These are phyloP conservation scores for Apiospora phragmitis DNA, from an alignment of 2,329 filamentous ascomycete species.

Conservation along the genomic window DNA sequence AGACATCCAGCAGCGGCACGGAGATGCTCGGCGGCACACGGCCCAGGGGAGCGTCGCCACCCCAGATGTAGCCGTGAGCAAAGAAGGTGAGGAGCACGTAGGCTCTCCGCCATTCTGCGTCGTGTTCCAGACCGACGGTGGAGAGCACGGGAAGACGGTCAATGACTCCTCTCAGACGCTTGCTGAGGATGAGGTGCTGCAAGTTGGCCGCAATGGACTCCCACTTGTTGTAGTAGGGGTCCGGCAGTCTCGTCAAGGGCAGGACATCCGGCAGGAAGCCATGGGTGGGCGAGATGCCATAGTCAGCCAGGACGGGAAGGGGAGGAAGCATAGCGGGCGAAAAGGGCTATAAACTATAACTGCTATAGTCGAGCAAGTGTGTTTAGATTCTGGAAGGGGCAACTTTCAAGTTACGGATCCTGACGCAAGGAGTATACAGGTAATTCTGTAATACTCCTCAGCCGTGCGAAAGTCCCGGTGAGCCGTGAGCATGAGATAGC, in stretches of 20 bases:
- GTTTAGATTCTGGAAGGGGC: conserved; percentile 15
- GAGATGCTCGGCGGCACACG: conserved; percentile 79
- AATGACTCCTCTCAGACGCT: conserved; percentile 76
- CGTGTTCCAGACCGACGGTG: conserved; percentile 76
- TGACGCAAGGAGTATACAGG: conserved; percentile 68
- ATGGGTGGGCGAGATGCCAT: conserved; percentile 74
- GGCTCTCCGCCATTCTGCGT: conserved; percentile 85
- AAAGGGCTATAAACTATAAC: conserved; percentile 1
- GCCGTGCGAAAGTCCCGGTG: conserved; percentile 48
- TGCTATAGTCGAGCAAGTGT: neutral
- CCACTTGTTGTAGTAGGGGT: conserved; percentile 95
- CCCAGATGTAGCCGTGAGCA: conserved; percentile 90
- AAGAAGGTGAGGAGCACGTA: conserved; percentile 70
- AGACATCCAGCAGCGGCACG: conserved; percentile 77
- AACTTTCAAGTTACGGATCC: conserved; percentile 37
- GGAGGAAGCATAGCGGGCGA: conserved; percentile 53
- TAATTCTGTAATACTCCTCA: conserved; percentile 62
- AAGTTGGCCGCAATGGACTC: conserved; percentile 84
- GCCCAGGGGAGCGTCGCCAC: conserved; percentile 79
- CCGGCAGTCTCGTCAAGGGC: conserved; percentile 77
- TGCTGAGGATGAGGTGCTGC: conserved; percentile 82
- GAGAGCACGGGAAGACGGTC: conserved; percentile 82
- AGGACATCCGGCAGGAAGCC: conserved; percentile 86
- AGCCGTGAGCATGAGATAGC: conserved; percentile 36
- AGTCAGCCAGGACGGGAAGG: conserved; percentile 68